Evolutionary conservation across 2,329 filamentous ascomycete species (phyloP).

Genomic region (Monilinia fructicola): DNA sequence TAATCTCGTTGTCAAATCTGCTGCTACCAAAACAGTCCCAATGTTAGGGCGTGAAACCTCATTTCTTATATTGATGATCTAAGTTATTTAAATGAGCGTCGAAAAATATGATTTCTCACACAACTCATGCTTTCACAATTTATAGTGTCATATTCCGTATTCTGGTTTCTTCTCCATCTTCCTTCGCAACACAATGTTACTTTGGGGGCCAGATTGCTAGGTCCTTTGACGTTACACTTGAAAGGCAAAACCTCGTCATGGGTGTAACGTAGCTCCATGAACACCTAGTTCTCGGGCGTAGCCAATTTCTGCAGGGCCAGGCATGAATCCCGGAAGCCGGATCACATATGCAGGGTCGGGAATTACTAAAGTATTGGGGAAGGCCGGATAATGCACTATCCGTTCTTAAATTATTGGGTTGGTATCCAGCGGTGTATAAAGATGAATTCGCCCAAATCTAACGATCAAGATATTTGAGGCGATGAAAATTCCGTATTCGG

Average conservation of each 20-base stretch:
- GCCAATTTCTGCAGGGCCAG: conserved; percentile 4
- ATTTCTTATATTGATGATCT: not conserved
- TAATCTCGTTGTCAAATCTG: not conserved
- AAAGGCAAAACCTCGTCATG: not conserved
- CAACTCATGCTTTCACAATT: not conserved
- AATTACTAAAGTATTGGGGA: not conserved
- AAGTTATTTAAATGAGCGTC: not conserved
- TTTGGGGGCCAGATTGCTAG: not conserved
- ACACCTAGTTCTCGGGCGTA: not conserved
- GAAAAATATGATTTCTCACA: not conserved
- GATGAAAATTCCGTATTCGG: not conserved
- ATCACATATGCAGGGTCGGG: conserved; percentile 9
- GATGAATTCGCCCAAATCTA: not conserved
- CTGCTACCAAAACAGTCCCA: not conserved
- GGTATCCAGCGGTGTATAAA: not conserved
- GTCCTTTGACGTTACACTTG: not conserved
- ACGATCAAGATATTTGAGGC: not conserved
- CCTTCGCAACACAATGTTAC: not conserved
- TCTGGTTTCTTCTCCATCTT: not conserved
- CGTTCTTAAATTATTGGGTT: not conserved
- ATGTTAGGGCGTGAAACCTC: not conserved
- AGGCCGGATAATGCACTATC: not conserved
- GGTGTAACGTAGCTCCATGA: not conserved
- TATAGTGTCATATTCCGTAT: not conserved
- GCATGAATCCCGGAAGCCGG: not conserved